Evolutionary conservation across 208 protist species (phyloP), one percentile per base, ranked within the genome.

Genomic region (Herpetomonas samuelpessoai): DNA sequence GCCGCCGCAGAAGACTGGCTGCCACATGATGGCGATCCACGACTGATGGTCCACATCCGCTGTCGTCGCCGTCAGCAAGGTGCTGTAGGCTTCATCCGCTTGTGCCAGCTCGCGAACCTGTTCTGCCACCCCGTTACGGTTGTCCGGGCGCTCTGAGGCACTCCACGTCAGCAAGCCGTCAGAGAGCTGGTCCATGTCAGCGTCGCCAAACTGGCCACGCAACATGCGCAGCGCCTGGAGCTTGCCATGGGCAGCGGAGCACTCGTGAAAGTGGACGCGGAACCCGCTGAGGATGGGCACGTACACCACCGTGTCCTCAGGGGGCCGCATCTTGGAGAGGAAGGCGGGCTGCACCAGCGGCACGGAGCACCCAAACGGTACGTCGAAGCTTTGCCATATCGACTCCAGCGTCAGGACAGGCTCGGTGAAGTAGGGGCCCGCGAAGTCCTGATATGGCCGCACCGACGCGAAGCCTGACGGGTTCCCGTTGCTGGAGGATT

Each of bases 21-120:
- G 81, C 85, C 85, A 92, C 58, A 95, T 71, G 19, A 95, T 64
- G n/a, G 83, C 83, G 31, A 95, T 65, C 86, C 88, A 95, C 51
- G 88, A 95, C 65, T 88, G 81, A 52, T 88, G 66, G 60, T 91
- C 83, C 1, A 92, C 52, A 58, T 95, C 88, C 0, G 80, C 73
- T 0, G 83, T 86, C 18, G 74, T 83, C 31, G 75, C 83, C 25
- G 61, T 89, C 27, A 89, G 73, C 38, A 95, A 71, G 38, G 77
- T 68, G 0, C 59, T 68, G 62, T 85, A 95, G 38, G 68, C 66
- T 44, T 74, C 71, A 49, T 91, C 76, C 10, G 71, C 65, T n/a
- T 53, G 65, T 10, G 74, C 81, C 21, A 95, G 85, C 48, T 86
- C 81, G 47, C 70, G 46, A 4, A 95, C 57, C 62, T 95, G 88